phyloP scores from a whole-genome alignment of 371 early-diverging fungal genomes.

The Dichotomocladium elegans region DNA sequence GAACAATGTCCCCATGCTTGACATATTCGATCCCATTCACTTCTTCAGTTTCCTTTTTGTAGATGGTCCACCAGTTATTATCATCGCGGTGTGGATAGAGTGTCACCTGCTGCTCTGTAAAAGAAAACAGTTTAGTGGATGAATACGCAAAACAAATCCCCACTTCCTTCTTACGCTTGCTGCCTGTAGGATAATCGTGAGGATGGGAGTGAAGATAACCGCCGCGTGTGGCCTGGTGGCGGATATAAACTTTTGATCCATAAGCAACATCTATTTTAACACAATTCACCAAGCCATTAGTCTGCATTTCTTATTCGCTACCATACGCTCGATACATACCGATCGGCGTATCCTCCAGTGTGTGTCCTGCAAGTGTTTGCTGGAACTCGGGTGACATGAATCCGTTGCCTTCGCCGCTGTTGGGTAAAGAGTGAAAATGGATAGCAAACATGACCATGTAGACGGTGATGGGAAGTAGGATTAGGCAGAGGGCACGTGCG shows the following conservation, averaged over 20 bases:
- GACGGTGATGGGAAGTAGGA: constrained; percentile 78
- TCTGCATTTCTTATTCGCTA: not conserved
- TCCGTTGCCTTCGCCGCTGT: constrained; percentile 91
- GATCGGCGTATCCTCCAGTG: constrained; percentile 51
- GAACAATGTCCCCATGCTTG: constrained; percentile 73
- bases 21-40: constrained; percentile 42
- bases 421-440: constrained; percentile 81
- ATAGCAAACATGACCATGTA: constrained; percentile 87
- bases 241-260: constrained; percentile 75
- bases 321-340: constrained; percentile 17
- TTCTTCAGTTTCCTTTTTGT: constrained; percentile 48
- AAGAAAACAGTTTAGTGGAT: too few species aligned
- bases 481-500: constrained; percentile 76
- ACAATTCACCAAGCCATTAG: not conserved
- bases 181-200: constrained; percentile 80
- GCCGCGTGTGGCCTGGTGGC: constrained; percentile 72
- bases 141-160: too few species aligned
- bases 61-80: constrained; percentile 86
- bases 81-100: constrained; percentile 87
- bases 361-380: constrained; percentile 78
- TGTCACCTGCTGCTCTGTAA: constrained; percentile 92
- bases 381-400: constrained; percentile 96
- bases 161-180: constrained; percentile 60
- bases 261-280: constrained; percentile 72
- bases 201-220: constrained; percentile 91